Evolutionary conservation across 495 filamentous ascomycete genomes (phyloP).

Genomic region (Tuber aestivum): DNA sequence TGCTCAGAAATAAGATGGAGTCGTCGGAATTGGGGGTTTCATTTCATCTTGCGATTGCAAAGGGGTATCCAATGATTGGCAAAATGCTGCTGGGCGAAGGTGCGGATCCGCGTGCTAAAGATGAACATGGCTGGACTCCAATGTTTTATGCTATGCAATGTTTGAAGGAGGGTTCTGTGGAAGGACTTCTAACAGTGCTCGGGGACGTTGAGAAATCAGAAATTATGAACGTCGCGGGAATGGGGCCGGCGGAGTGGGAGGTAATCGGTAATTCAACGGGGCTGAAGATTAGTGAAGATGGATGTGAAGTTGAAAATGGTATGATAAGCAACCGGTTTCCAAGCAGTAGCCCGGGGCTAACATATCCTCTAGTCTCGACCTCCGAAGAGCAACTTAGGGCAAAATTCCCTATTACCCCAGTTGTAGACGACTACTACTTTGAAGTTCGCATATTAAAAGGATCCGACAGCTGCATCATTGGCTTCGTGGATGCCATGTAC

Average conservation of each 20-base stretch:
- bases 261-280: background rate
- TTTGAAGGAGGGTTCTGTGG: conserved; percentile 4
- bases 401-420: background rate
- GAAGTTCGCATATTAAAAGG: conserved; percentile 6
- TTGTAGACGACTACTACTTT: background rate
- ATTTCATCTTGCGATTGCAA: conserved; percentile 10
- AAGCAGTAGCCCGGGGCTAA: background rate
- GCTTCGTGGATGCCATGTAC: conserved; percentile 4
- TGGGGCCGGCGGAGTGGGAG: conserved; percentile 9
- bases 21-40: background rate
- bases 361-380: background rate
- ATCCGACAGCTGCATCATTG: background rate
- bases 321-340: background rate
- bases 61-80: background rate
- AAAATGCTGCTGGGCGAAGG: conserved; percentile 9
- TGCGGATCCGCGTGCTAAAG: background rate
- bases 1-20: conserved; percentile 1
- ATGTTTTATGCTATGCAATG: conserved; percentile 13
- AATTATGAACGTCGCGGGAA: background rate
- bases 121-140: conserved; percentile 16
- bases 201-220: background rate
- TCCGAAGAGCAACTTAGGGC: background rate
- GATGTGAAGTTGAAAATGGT: conserved; percentile 14
- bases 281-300: conserved; percentile 6
- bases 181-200: background rate